These are phyloP conservation scores for Pterocarpus santalinus DNA, from an alignment of 306 rosid species.

Conservation along the genomic window DNA sequence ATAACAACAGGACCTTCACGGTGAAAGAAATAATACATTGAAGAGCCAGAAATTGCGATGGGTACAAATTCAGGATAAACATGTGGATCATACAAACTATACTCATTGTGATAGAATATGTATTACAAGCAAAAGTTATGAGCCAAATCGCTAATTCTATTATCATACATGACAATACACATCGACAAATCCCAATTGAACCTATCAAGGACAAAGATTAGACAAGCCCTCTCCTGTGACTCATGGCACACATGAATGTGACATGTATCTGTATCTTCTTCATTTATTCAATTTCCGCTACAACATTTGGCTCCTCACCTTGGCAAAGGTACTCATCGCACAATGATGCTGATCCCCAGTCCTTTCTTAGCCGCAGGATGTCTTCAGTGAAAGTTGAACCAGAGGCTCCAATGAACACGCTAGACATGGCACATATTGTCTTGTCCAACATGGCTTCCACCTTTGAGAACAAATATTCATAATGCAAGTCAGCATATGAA, in stretches of 20 bases:
- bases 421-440: constrained; percentile 84
- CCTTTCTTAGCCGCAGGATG: constrained; percentile 81
- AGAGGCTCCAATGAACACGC: constrained; percentile 82
- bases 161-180: constrained; percentile 60
- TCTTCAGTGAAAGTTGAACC: constrained; percentile 92
- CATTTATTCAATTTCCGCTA: constrained; percentile 71
- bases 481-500: constrained; percentile 25
- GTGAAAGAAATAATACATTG: neutral
- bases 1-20: neutral
- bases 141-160: constrained; percentile 46
- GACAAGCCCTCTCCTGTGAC: neutral
- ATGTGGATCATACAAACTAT: constrained; percentile 14
- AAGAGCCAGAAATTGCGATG: neutral
- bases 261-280: neutral
- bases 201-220: constrained; percentile 1
- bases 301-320: constrained; percentile 80
- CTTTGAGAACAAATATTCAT: constrained; percentile 47
- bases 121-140: constrained; percentile 1
- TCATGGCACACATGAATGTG: constrained; percentile 9
- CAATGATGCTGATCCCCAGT: constrained; percentile 78
- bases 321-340: constrained; percentile 90
- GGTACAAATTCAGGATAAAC: neutral
- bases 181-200: constrained; percentile 42
- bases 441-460: constrained; percentile 95
- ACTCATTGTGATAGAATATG: constrained; percentile 20